Evolutionary conservation across 106 monocot genomes (phyloP).

Genomic region (Cymbidium sinense): DNA sequence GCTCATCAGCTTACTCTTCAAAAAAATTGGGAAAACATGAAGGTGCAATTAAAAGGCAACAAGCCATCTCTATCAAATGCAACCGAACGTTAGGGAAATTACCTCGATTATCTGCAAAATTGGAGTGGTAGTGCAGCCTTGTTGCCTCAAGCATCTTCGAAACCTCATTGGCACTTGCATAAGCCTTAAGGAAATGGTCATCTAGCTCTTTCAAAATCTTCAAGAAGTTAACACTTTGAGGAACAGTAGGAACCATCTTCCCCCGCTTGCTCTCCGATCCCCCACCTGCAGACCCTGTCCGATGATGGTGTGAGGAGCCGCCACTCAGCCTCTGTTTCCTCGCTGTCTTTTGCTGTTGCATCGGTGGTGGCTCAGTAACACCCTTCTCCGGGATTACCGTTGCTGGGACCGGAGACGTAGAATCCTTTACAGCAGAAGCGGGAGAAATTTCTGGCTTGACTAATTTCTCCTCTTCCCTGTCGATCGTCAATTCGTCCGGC

Average conservation of each 20-base stretch:
- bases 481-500: conserved; percentile 16
- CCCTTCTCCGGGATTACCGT: conserved; percentile 19
- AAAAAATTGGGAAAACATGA: background rate
- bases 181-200: conserved; percentile 79
- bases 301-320: conserved; percentile 26
- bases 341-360: conserved; percentile 6
- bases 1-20: background rate
- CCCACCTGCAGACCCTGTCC: conserved; percentile 14
- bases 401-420: background rate
- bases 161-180: conserved; percentile 56
- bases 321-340: conserved; percentile 25
- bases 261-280: conserved; percentile 21
- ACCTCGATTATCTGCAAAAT: conserved; percentile 80
- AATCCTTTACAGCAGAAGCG: conserved; percentile 1
- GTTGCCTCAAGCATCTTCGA: conserved; percentile 80
- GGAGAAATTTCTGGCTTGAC: conserved; percentile 3
- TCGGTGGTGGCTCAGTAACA: conserved; percentile 8
- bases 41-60: background rate
- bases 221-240: conserved; percentile 22
- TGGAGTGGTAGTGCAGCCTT: conserved; percentile 88
- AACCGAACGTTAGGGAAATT: background rate
- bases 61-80: background rate
- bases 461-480: conserved; percentile 7
- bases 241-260: conserved; percentile 17
- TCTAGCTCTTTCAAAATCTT: conserved; percentile 55